Evolutionary conservation across 768 basidiomycete species (phyloP).

Genomic region (Mycena metata): DNA sequence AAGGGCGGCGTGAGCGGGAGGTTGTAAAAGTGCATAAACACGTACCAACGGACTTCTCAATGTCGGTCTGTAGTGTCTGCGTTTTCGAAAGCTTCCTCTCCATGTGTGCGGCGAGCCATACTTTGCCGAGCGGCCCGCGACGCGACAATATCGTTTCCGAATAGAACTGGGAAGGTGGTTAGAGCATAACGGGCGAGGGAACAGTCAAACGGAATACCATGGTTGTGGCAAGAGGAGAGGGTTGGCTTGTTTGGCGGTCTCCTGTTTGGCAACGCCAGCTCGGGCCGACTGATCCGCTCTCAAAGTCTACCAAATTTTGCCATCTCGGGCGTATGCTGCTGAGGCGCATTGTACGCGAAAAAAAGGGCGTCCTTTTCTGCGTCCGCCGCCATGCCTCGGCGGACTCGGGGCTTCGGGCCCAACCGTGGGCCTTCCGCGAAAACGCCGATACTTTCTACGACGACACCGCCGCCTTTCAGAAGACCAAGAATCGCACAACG

Average conservation of each 20-base stretch:
- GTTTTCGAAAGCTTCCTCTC: conserved; percentile 97
- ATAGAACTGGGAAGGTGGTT: conserved; percentile 72
- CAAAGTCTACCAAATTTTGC: too few species aligned
- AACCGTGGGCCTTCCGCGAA: conserved; percentile 49
- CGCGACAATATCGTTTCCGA: conserved; percentile 95
- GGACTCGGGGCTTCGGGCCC: conserved; percentile 33
- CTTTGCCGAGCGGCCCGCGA: conserved; percentile 93
- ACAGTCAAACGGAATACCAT: conserved; percentile 45
- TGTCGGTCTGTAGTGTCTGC: conserved; percentile 94
- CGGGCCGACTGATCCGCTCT: too few species aligned
- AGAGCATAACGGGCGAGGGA: conserved; percentile 23
- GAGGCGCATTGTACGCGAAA: conserved; percentile 19
- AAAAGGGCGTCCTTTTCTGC: conserved; percentile 18
- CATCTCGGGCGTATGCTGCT: too few species aligned
- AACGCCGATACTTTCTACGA: background rate
- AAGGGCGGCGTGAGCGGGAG: background rate
- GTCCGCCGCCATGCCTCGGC: conserved; percentile 24
- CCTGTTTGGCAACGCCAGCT: background rate
- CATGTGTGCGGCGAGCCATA: conserved; percentile 99
- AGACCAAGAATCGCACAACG: conserved; percentile 39
- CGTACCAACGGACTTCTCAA: conserved; percentile 92
- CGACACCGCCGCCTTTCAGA: conserved; percentile 36
- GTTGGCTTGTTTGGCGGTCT: conserved; percentile 6
- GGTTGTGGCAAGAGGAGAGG: conserved; percentile 42
- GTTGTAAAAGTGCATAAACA: conserved; percentile 28